A percentile compares a stretch with the other conserved stretches of the same genome.
phyloP scores from a whole-genome alignment of 2,329 filamentous ascomycete species.

The Rhytidhysteron rufulum region DNA sequence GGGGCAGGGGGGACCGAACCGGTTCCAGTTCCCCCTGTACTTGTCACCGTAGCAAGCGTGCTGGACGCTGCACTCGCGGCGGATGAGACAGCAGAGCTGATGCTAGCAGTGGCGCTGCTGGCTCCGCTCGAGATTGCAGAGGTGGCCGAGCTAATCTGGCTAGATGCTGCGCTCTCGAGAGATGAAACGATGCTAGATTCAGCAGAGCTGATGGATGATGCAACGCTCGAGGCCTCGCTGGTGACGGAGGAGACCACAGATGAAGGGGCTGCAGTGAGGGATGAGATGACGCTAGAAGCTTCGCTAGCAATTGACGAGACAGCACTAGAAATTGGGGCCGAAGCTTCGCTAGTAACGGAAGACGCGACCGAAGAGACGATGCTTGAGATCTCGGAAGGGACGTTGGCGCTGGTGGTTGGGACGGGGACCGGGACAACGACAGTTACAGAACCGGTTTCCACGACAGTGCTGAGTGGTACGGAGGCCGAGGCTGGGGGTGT shows the following conservation, averaged over 20 bases:
- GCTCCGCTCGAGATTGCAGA: background rate
- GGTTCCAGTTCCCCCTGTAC: background rate
- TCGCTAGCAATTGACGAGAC: background rate
- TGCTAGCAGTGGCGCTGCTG: background rate
- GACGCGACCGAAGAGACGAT: background rate
- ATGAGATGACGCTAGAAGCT: background rate
- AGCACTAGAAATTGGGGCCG: background rate
- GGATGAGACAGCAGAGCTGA: background rate
- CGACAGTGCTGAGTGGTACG: background rate
- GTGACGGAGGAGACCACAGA: background rate
- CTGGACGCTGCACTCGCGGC: background rate
- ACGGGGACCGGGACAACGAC: background rate
- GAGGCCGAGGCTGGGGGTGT: constrained; percentile 1
- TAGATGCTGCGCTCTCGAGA: background rate
- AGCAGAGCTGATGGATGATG: background rate
- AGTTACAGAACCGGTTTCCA: background rate
- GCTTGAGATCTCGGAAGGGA: background rate
- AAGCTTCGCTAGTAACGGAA: constrained; percentile 1
- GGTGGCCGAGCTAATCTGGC: constrained; percentile 1
- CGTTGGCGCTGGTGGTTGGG: background rate
- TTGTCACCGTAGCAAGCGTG: constrained; percentile 1
- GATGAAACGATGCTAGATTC: background rate
- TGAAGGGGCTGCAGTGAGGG: background rate
- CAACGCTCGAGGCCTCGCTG: background rate
- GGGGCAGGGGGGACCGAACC: constrained; percentile 3